These are phyloP conservation scores for Suillus decipiens DNA, from an alignment of 768 basidiomycete genomes.

Conservation along the genomic window DNA sequence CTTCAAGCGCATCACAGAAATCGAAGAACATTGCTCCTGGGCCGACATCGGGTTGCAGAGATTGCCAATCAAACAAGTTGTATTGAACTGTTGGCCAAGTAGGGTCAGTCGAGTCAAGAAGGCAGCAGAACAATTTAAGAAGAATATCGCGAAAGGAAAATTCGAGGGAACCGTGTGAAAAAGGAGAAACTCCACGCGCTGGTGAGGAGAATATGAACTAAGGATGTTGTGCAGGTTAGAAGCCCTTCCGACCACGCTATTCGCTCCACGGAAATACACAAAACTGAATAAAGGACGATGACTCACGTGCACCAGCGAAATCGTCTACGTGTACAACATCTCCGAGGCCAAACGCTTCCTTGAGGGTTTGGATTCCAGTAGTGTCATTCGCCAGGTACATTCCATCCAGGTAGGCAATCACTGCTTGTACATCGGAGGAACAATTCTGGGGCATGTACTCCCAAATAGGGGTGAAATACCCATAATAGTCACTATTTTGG, in stretches of 20 bases:
- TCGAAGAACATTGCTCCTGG: slow-evolving; percentile 36
- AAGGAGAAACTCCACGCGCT: background rate
- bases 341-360: slow-evolving; percentile 60
- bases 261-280: background rate
- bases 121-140: no score
- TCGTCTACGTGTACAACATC: slow-evolving; percentile 64
- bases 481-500: slow-evolving; percentile 24
- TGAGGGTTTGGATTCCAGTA: slow-evolving; percentile 52
- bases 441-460: slow-evolving; percentile 72
- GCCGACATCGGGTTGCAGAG: slow-evolving; percentile 52
- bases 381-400: slow-evolving; percentile 49
- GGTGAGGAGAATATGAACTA: background rate
- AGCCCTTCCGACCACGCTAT: background rate
- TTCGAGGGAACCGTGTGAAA: background rate
- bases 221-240: background rate
- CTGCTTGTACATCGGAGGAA: slow-evolving; percentile 68
- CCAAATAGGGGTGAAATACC: slow-evolving; percentile 72
- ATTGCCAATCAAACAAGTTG: slow-evolving; percentile 70
- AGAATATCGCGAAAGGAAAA: background rate
- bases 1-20: slow-evolving; percentile 43
- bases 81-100: slow-evolving; percentile 39
- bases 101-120: background rate
- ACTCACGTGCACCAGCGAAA: slow-evolving; percentile 57
- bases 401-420: slow-evolving; percentile 60
- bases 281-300: background rate